phyloP scores from a whole-genome alignment of 768 basidiomycete species.

The Suillus lakei region DNA sequence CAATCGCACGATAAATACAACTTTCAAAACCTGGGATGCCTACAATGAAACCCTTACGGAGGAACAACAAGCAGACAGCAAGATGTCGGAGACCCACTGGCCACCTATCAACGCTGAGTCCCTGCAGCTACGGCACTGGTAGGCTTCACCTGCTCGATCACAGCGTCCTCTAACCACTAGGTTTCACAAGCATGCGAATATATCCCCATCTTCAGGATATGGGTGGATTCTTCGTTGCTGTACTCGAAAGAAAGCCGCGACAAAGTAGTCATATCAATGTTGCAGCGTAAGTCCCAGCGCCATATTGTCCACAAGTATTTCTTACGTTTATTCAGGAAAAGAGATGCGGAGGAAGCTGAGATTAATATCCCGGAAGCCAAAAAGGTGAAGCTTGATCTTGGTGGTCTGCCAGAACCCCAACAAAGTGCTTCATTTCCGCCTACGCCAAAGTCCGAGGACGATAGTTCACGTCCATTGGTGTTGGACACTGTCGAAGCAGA shows the following conservation, averaged over 20 bases:
- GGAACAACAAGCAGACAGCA: constrained; percentile 53
- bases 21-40: constrained; percentile 63
- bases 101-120: constrained; percentile 68
- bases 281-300: constrained; percentile 17
- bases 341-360: constrained; percentile 48
- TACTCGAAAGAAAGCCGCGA: constrained; percentile 60
- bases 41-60: constrained; percentile 57
- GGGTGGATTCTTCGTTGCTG: constrained; percentile 97
- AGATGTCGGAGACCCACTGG: constrained; percentile 79
- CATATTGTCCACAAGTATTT: not conserved
- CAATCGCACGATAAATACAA: constrained; percentile 53
- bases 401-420: constrained; percentile 17
- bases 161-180: not conserved
- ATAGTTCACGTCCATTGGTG: constrained; percentile 6
- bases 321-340: constrained; percentile 43
- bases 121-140: constrained; percentile 79
- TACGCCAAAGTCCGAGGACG: constrained; percentile 4
- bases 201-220: constrained; percentile 97
- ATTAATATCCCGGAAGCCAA: constrained; percentile 49
- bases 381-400: constrained; percentile 48
- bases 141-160: constrained; percentile 20
- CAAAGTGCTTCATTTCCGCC: not conserved
- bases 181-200: constrained; percentile 69
- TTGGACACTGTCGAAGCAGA: constrained; percentile 8
- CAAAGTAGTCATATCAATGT: constrained; percentile 10